Percentiles rank a stretch among this genome's conserved stretches.
Evolutionary conservation across 2,329 filamentous ascomycete genomes (phyloP).

Genomic region (Arachnomyces sp.): DNA sequence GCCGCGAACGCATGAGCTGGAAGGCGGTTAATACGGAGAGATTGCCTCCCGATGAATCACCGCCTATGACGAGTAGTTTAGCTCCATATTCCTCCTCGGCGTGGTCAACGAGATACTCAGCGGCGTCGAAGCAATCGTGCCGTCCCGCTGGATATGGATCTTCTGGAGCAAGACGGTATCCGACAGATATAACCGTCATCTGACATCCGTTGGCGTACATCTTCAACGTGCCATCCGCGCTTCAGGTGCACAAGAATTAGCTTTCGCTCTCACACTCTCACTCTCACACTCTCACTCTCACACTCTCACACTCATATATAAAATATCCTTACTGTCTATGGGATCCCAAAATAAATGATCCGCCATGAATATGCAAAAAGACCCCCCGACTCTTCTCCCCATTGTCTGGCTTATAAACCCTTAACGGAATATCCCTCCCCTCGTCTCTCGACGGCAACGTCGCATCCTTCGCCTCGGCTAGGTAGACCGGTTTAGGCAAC

Average conservation of each 20-base stretch:
- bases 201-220: conserved; percentile 43
- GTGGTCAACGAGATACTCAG: conserved; percentile 46
- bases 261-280: too few relatives aligned
- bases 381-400: conserved; percentile 36
- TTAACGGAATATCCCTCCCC: conserved; percentile 45
- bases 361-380: conserved; percentile 51
- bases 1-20: conserved; percentile 31
- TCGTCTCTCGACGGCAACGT: conserved; percentile 46
- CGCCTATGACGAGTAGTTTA: conserved; percentile 38
- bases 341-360: conserved; percentile 33
- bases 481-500: conserved; percentile 39
- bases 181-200: conserved; percentile 47
- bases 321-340: conserved; percentile 22
- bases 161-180: conserved; percentile 56
- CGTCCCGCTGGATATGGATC: conserved; percentile 48
- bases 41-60: conserved; percentile 47
- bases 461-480: conserved; percentile 42
- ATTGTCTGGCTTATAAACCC: conserved; percentile 45
- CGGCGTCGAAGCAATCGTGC: conserved; percentile 53
- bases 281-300: too few relatives aligned
- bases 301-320: too few relatives aligned
- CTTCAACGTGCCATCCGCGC: conserved; percentile 43
- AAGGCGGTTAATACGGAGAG: conserved; percentile 42
- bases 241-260: conserved; percentile 11
- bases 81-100: conserved; percentile 36